A percentile compares a stretch with the other conserved stretches of the same genome.
phyloP scores from a whole-genome alignment of 768 basidiomycete genomes.

The Lactarius akahatsu region DNA sequence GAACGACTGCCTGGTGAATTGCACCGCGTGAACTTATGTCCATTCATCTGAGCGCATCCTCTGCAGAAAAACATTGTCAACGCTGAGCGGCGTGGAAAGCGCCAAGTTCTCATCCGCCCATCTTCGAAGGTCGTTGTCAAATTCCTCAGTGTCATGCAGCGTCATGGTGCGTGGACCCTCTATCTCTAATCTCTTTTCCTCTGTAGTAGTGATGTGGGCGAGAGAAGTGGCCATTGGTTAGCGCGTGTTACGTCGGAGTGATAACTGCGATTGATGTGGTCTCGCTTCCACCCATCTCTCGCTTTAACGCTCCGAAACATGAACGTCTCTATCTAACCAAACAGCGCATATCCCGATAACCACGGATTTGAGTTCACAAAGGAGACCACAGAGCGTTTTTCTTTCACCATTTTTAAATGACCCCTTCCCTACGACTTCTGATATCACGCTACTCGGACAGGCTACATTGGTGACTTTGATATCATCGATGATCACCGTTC shows the following conservation, averaged over 20 bases:
- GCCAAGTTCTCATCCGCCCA: constrained; percentile 96
- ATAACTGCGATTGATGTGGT: constrained; percentile 84
- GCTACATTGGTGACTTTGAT: constrained; percentile 98
- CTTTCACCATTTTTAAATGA: constrained; percentile 3
- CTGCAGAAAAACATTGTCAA: constrained; percentile 96
- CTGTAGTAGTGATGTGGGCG: neutral
- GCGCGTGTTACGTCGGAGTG: constrained; percentile 51
- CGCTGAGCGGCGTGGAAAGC: constrained; percentile 98
- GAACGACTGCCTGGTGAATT: constrained; percentile 61
- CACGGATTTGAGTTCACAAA: constrained; percentile 55
- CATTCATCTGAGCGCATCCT: constrained; percentile 18
- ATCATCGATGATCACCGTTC: constrained; percentile 98
- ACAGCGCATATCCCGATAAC: constrained; percentile 46
- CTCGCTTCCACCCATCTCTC: constrained; percentile 58
- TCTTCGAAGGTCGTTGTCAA: constrained; percentile 98
- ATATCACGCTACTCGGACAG: constrained; percentile 39
- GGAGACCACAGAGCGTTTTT: constrained; percentile 45
- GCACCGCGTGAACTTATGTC: neutral
- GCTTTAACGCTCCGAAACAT: constrained; percentile 87
- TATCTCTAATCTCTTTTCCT: neutral
- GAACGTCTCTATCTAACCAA: constrained; percentile 56
- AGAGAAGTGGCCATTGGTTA: neutral
- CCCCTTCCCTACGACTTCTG: constrained; percentile 8
- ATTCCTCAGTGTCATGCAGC: constrained; percentile 98
- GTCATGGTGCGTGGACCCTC: constrained; percentile 71